Base-by-base conservation (phyloP, 2,329 filamentous ascomycete species). In the Helotiales sp. region DNA sequence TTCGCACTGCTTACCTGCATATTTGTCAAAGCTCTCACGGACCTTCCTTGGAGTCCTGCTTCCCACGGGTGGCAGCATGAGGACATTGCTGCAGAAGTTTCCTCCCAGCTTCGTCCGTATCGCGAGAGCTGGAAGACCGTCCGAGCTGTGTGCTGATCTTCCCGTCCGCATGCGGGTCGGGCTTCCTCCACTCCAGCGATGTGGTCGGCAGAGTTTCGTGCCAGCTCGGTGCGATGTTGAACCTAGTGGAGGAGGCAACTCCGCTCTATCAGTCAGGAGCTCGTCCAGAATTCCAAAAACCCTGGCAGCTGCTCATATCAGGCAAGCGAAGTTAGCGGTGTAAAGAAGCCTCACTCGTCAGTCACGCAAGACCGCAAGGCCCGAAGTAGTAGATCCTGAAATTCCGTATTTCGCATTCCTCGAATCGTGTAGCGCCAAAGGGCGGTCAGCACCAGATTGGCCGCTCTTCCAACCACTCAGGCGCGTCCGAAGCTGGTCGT, bases 371-470 rank as follows among this genome's bases (percentile, higher is more conserved):
- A 42, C 12, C 57, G 52, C n/a, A 50, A 56, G 36, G 56, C 56
- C 46, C 33, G 19, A 60, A 38, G 22, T 25, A 52, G 62, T 5
- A 52, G 51, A 44, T 42, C 27, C 38, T 54, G 52, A 57, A 40
- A 59, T 54, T 59, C 57, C 50, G 53, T 60, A 61, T 65, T 63
- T 67, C 64, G 50, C 17, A 24, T 55, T 59, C 58, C 36, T 60
- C 66, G 62, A 69, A 68, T 67, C 55, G 62, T 64, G 57, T 58
- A 56, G 61, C 63, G 47, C 49, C 47, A 69, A 63, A 58, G 42
- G 59, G 66, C 62, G 64, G 67, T 69, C 67, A 62, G 52, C 38
- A 40, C 40, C 31, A 64, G 70, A 73, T 73, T 73, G 72, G 70
- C 58, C 66, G 46, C n/a, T 27, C 25, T 36, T 24, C 30, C 54